Evolutionary conservation across 148 eudicot genomes (phyloP).

Genomic region (Vaccinium myrtillus): DNA sequence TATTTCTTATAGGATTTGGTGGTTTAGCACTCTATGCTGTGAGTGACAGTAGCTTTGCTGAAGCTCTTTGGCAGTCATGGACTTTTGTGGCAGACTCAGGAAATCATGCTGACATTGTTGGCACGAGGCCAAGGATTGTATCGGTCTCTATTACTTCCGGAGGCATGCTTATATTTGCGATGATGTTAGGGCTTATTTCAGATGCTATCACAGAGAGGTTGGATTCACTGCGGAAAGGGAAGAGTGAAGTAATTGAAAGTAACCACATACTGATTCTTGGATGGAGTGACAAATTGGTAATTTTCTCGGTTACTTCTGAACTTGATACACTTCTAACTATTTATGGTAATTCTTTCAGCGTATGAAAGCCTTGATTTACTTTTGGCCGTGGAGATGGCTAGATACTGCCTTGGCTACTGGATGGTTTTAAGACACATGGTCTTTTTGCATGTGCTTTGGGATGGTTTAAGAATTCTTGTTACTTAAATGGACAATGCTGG

Average conservation of each 20-base stretch:
- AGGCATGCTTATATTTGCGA: conserved; percentile 96
- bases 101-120: conserved; percentile 90
- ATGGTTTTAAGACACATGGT: not conserved
- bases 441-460: not conserved
- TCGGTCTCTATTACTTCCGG: conserved; percentile 84
- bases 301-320: conserved; percentile 14
- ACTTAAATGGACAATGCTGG: not conserved
- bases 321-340: not conserved
- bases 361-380: not conserved
- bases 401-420: conserved; percentile 6
- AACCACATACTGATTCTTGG: conserved; percentile 88
- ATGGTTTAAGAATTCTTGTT: not conserved
- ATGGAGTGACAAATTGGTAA: conserved; percentile 97
- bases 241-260: conserved; percentile 93
- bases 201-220: conserved; percentile 97
- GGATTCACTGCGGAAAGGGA: conserved; percentile 91
- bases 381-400: conserved; percentile 1
- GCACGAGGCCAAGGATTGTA: conserved; percentile 80
- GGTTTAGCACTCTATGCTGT: conserved; percentile 87
- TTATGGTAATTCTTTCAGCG: not conserved
- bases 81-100: conserved; percentile 93
- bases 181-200: conserved; percentile 97
- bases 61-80: conserved; percentile 96
- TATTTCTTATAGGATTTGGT: conserved; percentile 85
- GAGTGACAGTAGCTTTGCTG: conserved; percentile 68